phyloP scores from a whole-genome alignment of 2,329 filamentous ascomycete species.

The Blumeria graminis region DNA sequence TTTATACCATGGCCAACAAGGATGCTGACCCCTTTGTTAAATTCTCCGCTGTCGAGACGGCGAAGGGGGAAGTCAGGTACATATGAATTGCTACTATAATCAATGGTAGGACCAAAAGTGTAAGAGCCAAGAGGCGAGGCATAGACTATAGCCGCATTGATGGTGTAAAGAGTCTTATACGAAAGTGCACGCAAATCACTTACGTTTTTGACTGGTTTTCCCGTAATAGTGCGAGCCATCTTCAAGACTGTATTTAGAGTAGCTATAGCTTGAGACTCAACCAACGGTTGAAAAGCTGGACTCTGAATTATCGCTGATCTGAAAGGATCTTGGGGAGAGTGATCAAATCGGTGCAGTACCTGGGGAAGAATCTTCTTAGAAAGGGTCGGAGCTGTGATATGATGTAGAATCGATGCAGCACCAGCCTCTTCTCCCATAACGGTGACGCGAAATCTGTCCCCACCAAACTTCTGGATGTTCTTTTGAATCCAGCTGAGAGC shows the following conservation, averaged over 20 bases:
- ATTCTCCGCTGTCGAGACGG: background rate
- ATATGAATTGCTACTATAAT: background rate
- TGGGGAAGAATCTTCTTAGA: background rate
- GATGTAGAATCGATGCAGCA: constrained; percentile 27
- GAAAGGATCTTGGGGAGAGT: constrained; percentile 18
- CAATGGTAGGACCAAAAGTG: background rate
- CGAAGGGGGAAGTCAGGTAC: background rate
- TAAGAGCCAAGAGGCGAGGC: background rate
- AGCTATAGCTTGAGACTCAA: background rate
- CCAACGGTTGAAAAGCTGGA: constrained; percentile 5
- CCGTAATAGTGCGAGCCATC: constrained; percentile 7
- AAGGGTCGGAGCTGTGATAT: constrained; percentile 22
- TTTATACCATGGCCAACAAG: background rate
- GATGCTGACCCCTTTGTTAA: background rate
- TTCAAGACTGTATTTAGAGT: background rate
- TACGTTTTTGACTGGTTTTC: background rate
- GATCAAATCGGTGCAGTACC: background rate
- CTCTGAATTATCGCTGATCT: constrained; percentile 16
- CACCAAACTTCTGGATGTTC: constrained; percentile 28
- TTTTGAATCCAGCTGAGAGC: constrained; percentile 31
- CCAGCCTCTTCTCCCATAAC: constrained; percentile 26
- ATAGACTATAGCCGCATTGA: background rate
- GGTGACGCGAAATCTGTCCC: constrained; percentile 24
- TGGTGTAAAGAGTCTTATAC: background rate
- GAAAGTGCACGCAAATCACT: background rate